Evolutionary conservation across 257 asterid genomes (phyloP).

Genomic region (Capsicum baccatum): DNA sequence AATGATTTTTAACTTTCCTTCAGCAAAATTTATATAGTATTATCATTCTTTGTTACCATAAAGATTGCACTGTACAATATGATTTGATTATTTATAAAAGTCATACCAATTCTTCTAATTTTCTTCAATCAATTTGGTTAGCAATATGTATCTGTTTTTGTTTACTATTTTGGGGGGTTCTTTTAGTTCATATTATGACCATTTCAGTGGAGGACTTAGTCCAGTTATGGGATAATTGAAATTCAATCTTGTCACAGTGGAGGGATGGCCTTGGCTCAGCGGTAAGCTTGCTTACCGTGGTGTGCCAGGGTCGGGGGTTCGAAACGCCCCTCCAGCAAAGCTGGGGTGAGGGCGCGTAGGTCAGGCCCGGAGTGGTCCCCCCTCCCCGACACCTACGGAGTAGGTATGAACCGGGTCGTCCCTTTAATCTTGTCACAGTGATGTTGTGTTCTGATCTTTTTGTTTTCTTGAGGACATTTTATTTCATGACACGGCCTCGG

Average conservation of each 20-base stretch:
- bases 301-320: too few relatives aligned
- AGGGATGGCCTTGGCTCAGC: too few relatives aligned
- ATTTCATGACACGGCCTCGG: slow-evolving; percentile 37
- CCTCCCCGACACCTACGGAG: too few relatives aligned
- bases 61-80: neutral
- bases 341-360: too few relatives aligned
- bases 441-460: slow-evolving; percentile 18
- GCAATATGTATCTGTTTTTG: slow-evolving; percentile 36
- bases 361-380: too few relatives aligned
- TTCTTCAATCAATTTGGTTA: slow-evolving; percentile 40
- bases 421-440: neutral
- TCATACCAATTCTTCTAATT: slow-evolving; percentile 25
- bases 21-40: neutral
- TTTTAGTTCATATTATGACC: slow-evolving; percentile 37
- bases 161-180: slow-evolving; percentile 33
- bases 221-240: too few relatives aligned
- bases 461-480: slow-evolving; percentile 32
- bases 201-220: slow-evolving; percentile 26
- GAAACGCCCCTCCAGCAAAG: too few relatives aligned
- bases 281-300: too few relatives aligned
- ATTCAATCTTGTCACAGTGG: neutral
- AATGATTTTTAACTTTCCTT: neutral
- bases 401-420: too few relatives aligned
- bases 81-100: neutral
- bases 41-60: slow-evolving; percentile 21